Base-by-base conservation (phyloP, 2,329 filamentous ascomycete species). In the Lachnellula hyalina region DNA sequence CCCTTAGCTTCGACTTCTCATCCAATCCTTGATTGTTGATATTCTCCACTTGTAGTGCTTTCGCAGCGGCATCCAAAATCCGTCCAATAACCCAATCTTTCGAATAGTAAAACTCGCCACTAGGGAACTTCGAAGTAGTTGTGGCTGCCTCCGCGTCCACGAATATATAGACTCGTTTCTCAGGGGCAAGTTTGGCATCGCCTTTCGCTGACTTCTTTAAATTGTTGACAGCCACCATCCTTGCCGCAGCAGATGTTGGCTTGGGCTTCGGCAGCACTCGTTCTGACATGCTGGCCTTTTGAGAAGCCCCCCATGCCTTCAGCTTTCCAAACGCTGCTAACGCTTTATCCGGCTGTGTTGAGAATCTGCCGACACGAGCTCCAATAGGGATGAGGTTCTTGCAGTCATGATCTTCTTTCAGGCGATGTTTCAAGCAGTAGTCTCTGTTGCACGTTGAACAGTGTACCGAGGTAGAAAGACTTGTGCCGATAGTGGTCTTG, bases 121-220 rank as follows among this genome's bases (percentile, higher is more conserved):
- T 87, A 4, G 92, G 91, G 44, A 89, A 84, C 71, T 96, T 96
- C 6, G 88, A 84, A 51, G 84, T 88, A 1, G 91, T 86, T 0
- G 90, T 95, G 65, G 90, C 89, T 9, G 89, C 89, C 66, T 92
- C 90, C 0, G 93, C 94, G 69, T 97, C 93, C 17, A 96, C 89
- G 68, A 89, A 86, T 0, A 99, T 68, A 68, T 97, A 97, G 1
- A 99, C 74, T n/a, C 94, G 77, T 75, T 95, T 96, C 61, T 96
- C 90, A 0, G 77, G 71, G 0, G 90, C 78, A 0, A 96, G 72
- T 65, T 90, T 93, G 9, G 84, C 84, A 61, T 97, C 93, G 1
- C 95, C 95, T 74, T 96, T 96, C 2, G 94, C 93, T 0, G 81
- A 84, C 69, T 87, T 87, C 75, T 96, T 96, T 42, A 99, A 76